Base-by-base conservation (phyloP, 1,284 basidiomycete genomes). In the Ustilago hordei region DNA sequence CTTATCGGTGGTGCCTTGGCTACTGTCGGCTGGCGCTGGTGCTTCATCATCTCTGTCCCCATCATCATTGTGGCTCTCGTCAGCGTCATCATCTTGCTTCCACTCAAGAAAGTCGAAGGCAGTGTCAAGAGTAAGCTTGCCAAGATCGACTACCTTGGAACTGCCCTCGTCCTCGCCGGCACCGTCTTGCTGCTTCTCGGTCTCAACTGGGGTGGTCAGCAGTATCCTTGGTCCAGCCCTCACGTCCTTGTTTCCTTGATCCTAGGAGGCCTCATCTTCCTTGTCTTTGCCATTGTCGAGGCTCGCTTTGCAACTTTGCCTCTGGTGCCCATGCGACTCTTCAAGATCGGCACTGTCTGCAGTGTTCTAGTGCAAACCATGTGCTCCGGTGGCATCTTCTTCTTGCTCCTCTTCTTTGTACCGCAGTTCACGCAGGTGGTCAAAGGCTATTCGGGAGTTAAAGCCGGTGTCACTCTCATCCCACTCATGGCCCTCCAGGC, bases 361-460 rank as follows among this genome's bases (percentile, higher is more conserved):
- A 91, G 91, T 0, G 90, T 91, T 2, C 91, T 92, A 75, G 88
- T 91, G 59, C 77, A 79, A 50, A 75, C 75, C 36, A 45, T 66
- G 15, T 71, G 74, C 47, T 74, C 73, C 4, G 79, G 78, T 5
- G 80, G 69, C 28, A 70, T 79, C 36, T 87, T 87, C 63, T 87
- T 66, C 43, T 57, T 79, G 36, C 63, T 80, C 19, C 66, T 82
- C 52, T 81, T 75, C 74, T 91, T 92, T 78, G 88, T 93, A 0
- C 92, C 92, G 0, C 91, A 92, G 71, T 93, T 90, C 84, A 92
- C 92, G 84, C 92, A 93, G 86, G 89, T 92, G 3, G 91, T 90
- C 3, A 87, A 91, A 19, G 91, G 90, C 2, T 91, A 89, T 71
- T 89, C 89, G 8, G 90, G 92, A 0, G 90, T 92, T 43, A 89